Conservation (phyloP, 768 basidiomycete species). For the Kwoniella europaea region DNA sequence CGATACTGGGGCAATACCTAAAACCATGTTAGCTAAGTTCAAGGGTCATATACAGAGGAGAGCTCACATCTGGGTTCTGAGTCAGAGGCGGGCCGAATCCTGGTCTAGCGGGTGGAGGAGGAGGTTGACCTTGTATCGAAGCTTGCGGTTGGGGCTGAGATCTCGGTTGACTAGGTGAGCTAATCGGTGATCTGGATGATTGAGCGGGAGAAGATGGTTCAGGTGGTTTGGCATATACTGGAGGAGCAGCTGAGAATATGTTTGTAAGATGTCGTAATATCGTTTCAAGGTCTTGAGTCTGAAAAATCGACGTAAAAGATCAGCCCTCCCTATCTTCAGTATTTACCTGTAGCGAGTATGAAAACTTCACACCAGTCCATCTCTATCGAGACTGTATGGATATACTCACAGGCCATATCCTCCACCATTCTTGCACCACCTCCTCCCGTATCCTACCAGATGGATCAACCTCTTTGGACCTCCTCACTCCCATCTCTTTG, state of each 20-base stretch:
- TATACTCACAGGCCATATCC: constrained; percentile 76
- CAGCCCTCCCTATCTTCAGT: background rate
- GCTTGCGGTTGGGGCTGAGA: background rate
- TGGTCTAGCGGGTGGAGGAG: constrained; percentile 33
- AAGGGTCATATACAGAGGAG: background rate
- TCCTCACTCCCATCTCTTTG: constrained; percentile 81
- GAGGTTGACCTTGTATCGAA: constrained; percentile 7
- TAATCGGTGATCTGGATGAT: constrained; percentile 14
- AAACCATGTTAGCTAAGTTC: background rate
- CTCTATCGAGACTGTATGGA: background rate
- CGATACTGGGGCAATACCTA: constrained; percentile 50
- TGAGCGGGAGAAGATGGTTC: constrained; percentile 35
- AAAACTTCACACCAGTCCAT: too few species aligned
- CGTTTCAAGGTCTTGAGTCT: constrained; percentile 78
- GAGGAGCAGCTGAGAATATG: constrained; percentile 82
- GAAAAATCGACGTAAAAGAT: constrained; percentile 1
- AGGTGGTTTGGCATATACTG: constrained; percentile 76
- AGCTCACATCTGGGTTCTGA: constrained; percentile 6
- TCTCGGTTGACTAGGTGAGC: constrained; percentile 4
- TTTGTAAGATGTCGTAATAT: constrained; percentile 78
- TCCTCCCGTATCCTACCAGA: constrained; percentile 67
- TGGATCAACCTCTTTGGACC: constrained; percentile 72
- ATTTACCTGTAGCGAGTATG: background rate
- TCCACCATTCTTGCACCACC: constrained; percentile 75
- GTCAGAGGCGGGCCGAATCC: constrained; percentile 9